Evolutionary conservation across 2,329 filamentous ascomycete species (phyloP), one percentile per base, ranked within the genome.

Genomic region (Aspergillus sp.): DNA sequence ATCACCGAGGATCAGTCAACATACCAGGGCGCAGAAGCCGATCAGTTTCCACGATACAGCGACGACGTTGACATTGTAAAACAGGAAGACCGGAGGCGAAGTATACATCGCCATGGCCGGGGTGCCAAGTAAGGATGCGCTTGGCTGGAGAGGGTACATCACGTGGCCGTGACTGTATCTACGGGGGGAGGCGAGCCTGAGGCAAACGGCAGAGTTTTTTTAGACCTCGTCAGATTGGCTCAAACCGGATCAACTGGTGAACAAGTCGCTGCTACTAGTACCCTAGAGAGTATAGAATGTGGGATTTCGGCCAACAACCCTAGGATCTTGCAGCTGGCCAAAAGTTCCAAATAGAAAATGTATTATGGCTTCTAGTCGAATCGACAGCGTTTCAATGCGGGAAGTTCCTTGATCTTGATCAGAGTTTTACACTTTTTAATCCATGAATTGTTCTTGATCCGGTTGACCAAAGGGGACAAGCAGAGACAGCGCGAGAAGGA

Each of bases 191-290:
- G 25, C 8, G 21, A 25, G 53, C 53, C 53, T 55, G 38, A 55
- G 57, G 57, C 57, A 54, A 49, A 36, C 11, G 42, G n/a, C 48
- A 55, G 32, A 55, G 36, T 58, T 62, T 60, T 32, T 57, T 62
- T 60, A 17, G 50, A 57, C 53, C 53, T 39, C 44, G 19, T 44
- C 50, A 62, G 58, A 60, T 62, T 62, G 57, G 58, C 53, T 41
- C 49, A 25, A 21, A 44, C 39, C 11, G 36, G 21, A 36, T 54
- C 21, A 54, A 27, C 13, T 19, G 38, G 38, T 30, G 23, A 54
- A 19, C 21, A 54, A n/a, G 51, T 21, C 32, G 19, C 32, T 44
- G 19, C 19, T 19, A 44, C 39, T 42, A 42, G 19, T 44, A 44
- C 41, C 41, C 19, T 13, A 44, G 17, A 44, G 23, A 44, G 41